Base-by-base conservation (phyloP, 768 basidiomycete genomes). In the Dendrothele bispora region DNA sequence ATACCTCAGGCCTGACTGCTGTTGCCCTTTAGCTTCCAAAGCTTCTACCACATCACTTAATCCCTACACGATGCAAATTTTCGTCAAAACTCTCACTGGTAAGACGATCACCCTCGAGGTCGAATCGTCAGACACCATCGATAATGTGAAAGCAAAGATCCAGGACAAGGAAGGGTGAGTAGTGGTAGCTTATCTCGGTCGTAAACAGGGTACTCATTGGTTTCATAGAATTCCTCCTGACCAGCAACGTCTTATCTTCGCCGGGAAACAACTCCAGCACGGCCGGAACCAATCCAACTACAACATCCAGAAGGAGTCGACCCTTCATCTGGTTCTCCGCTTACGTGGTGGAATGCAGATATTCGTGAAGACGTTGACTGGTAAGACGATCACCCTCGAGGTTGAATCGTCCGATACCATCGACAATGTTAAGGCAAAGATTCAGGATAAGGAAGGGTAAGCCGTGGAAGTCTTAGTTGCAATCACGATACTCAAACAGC, bases 311-410 rank as follows among this genome's bases (percentile, higher is more conserved):
- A 82, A 82, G 62, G 80, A 82, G 63, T 77, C 75, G 2, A 82
- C 79, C 25, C 72, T 82, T 14, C 78, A 81, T 60, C 70, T 84
- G 30, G 81, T 79, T 27, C 69, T 66, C 26, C 70, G 73, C 44
- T 68, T 73, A 7, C 70, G 71, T 58, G 69, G 69, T 32, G 71
- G 72, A 39, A 89, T 89, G 88, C 87, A 92, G 68, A 89, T 91
- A 60, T 91, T 90, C 52, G 86, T 93, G 38, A 93, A 93, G 77
- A 91, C 88, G 20, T 70, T 91, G 37, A 91, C 89, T 6, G 88
- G 90, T 51, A 91, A 92, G 84, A 92, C 90, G 24, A 90, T 91
- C 67, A 91, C 88, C n/a, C 75, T 90, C 30, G 88, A 90, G 64
- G 88, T 89, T 30, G 88, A 89, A 68, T 84, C 83, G 0, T 85